Evolutionary conservation across 768 basidiomycete species (phyloP).

Genomic region (Termitomyces eurrhizus): DNA sequence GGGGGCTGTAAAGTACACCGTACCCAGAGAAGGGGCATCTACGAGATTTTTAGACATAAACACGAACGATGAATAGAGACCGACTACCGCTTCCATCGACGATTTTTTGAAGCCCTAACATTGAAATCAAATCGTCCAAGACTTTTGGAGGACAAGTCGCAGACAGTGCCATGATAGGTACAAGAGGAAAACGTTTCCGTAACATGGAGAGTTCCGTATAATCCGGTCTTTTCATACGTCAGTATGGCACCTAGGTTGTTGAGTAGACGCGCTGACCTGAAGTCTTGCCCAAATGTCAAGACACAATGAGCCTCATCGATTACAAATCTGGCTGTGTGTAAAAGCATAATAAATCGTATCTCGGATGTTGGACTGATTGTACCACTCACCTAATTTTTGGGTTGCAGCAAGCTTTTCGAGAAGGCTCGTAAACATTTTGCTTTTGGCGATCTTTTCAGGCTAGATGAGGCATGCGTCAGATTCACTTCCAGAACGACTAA

Average conservation of each 20-base stretch:
- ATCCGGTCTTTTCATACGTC: constrained; percentile 54
- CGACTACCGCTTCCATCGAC: constrained; percentile 58
- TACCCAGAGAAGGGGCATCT: constrained; percentile 60
- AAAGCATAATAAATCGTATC: not conserved
- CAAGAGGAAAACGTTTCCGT: constrained; percentile 68
- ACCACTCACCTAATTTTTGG: constrained; percentile 51
- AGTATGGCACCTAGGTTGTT: not conserved
- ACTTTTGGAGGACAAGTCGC: constrained; percentile 83
- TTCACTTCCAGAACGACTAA: not conserved
- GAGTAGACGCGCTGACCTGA: constrained; percentile 47
- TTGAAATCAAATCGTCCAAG: constrained; percentile 69
- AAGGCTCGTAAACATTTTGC: constrained; percentile 58
- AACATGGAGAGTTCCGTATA: constrained; percentile 77
- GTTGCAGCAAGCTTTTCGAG: constrained; percentile 63
- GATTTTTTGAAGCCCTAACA: constrained; percentile 55
- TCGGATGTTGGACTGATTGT: not conserved
- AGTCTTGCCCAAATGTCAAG: constrained; percentile 80
- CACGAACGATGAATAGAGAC: constrained; percentile 5
- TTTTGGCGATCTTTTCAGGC: constrained; percentile 87
- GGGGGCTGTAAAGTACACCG: constrained; percentile 78
- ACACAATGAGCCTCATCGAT: constrained; percentile 91
- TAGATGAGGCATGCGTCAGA: constrained; percentile 23
- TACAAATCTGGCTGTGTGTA: constrained; percentile 64
- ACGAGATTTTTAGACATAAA: constrained; percentile 1
- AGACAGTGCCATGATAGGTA: constrained; percentile 81